A percentile compares a stretch with the other conserved stretches of the same genome.
Evolutionary conservation across 2,329 filamentous ascomycete species (phyloP).

Genomic region (Fusarium annulatum): DNA sequence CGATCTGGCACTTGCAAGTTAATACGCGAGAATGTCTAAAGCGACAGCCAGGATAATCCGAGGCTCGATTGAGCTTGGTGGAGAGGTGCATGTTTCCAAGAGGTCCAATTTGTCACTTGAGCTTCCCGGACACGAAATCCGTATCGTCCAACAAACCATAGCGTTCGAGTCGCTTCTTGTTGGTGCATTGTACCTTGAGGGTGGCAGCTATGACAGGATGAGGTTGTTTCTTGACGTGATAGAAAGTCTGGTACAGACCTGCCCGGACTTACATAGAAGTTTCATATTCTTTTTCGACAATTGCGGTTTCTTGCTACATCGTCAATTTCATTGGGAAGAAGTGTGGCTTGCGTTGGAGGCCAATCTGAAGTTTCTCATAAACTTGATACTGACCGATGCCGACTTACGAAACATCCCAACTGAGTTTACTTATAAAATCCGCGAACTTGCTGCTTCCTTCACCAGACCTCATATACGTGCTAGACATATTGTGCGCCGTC

Average conservation of each 20-base stretch:
- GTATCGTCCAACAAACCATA: rapidly evolving
- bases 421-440: too few species aligned
- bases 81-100: rapidly evolving
- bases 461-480: too few species aligned
- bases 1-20: rapidly evolving
- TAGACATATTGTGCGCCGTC: too few species aligned
- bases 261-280: not conserved
- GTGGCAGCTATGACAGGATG: too few species aligned
- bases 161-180: not conserved
- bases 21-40: rapidly evolving
- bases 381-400: too few species aligned
- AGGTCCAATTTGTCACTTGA: rapidly evolving
- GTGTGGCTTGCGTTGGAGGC: too few species aligned
- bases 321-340: too few species aligned
- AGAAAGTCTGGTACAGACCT: not conserved
- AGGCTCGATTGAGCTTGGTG: not conserved
- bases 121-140: rapidly evolving
- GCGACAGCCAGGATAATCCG: rapidly evolving
- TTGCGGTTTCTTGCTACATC: too few species aligned
- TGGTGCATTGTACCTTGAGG: too few species aligned
- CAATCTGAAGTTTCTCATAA: too few species aligned
- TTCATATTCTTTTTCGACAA: rapidly evolving
- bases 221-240: rapidly evolving
- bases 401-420: too few species aligned
- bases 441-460: too few species aligned